Base-by-base conservation (phyloP, 345 rosid species). In the Ceriops zippeliana region DNA sequence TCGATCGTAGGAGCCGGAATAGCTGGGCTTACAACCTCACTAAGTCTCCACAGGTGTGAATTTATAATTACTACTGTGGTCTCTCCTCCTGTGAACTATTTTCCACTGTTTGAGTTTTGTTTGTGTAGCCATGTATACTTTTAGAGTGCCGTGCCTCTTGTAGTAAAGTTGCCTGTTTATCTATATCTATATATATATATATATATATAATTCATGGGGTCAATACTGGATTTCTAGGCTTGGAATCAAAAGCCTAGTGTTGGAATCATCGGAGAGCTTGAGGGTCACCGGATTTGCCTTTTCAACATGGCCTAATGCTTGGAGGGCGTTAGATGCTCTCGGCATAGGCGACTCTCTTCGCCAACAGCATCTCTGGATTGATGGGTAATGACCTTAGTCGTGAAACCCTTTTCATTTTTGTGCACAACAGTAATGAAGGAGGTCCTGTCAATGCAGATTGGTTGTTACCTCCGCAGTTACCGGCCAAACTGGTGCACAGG, bases 251-350 rank as follows among this genome's bases (percentile, higher is more conserved):
- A 86, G 91, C 83, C 53, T 85, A 58, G 91, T 88, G 28, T 73
- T 92, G 77, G 96, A 90, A 77, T 84, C 93, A 27, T 81, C 88
- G 4, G 88, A 83, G 1, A 51, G 4, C 15, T 79, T 92, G 71
- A 85, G 95, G 70, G 73, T 49, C 21, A 68, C 84, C 6, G 95
- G 95, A 35, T 88, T 85, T 69, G 90, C 89, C 2, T 52, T 89
- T 3, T 15, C 76, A 0, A 72, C 56, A 19, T 92, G 85, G 89
- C 58, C 75, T 42, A 90, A 90, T 58, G 95, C 86, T 62, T 87
- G 92, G 97, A 89, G 71, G 71, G 92, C 92, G 42, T 73, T 89
- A 73, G 97, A 87, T 66, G 89, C 83, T 53, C 42, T 84, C 20
- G 90, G 90, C 56, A 62, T 89, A 3, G 85, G 83, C 19, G 69